Conservation (phyloP, 441 rosid species). For the Adansonia madagascariensis region DNA sequence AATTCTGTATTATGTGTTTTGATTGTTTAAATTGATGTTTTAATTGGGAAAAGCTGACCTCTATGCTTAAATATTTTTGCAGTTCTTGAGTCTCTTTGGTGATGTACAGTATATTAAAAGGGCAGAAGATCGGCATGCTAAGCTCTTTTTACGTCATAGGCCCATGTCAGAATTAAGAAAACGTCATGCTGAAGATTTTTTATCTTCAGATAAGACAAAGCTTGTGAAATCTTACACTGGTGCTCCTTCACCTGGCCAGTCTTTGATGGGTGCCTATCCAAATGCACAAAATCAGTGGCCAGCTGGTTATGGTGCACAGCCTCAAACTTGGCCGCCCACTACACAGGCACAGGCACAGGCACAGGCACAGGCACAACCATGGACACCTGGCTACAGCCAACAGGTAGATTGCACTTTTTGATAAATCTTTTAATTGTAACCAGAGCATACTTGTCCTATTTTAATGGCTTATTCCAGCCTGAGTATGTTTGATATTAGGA, state of each 20-base stretch:
- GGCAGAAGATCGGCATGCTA: constrained; percentile 85
- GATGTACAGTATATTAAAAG: constrained; percentile 63
- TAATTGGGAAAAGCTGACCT: neutral
- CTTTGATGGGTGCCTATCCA: neutral
- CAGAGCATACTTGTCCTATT: constrained; percentile 6
- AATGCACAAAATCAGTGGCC: no score
- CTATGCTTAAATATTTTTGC: constrained; percentile 33
- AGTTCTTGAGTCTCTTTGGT: constrained; percentile 86
- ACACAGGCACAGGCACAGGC: constrained; percentile 21
- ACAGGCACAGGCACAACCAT: constrained; percentile 37
- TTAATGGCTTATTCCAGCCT: neutral
- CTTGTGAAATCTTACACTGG: neutral
- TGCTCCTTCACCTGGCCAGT: neutral
- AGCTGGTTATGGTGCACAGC: no score
- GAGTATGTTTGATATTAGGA: neutral
- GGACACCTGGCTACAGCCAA: constrained; percentile 81
- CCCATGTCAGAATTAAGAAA: constrained; percentile 72
- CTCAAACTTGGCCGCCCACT: no score
- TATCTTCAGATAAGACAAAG: neutral
- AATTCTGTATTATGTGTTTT: neutral
- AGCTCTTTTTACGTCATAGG: constrained; percentile 68
- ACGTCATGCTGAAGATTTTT: constrained; percentile 80
- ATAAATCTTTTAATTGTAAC: constrained; percentile 2
- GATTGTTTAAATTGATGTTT: neutral
- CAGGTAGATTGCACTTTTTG: constrained; percentile 46